Percentiles rank a stretch among this genome's conserved stretches.
Conservation (phyloP, 2,329 filamentous ascomycete species). For the Bipolaris sorokiniana region DNA sequence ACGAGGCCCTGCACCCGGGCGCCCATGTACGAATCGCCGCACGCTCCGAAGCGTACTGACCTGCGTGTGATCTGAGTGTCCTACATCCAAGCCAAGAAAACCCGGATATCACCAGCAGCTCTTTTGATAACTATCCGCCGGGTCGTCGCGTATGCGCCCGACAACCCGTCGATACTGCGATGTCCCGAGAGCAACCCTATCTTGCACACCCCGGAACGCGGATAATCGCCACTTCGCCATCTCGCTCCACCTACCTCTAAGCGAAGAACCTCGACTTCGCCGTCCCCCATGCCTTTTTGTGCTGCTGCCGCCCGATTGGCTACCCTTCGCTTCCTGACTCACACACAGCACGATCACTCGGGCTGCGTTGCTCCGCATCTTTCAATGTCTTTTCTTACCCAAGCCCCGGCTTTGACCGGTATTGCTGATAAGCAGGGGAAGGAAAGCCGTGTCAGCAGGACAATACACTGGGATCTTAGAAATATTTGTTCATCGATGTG, state of each 20-base stretch:
- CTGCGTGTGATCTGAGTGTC: conserved; percentile 8
- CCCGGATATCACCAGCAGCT: conserved; percentile 2
- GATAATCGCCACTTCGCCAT: conserved; percentile 2
- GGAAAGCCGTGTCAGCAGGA: not conserved
- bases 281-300: not conserved
- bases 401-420: not conserved
- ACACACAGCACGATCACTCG: not conserved
- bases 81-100: conserved; percentile 9
- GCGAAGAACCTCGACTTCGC: not conserved
- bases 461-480: not conserved
- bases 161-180: conserved; percentile 22
- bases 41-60: conserved; percentile 6
- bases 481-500: not conserved
- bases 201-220: conserved; percentile 1
- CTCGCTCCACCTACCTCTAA: conserved; percentile 2
- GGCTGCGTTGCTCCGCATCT: not conserved
- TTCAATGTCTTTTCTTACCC: not conserved
- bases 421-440: not conserved
- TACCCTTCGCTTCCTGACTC: not conserved
- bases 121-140: conserved; percentile 11
- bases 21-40: conserved; percentile 20
- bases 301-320: not conserved
- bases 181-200: conserved; percentile 9
- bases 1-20: conserved; percentile 13
- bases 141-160: conserved; percentile 17